Conservation (phyloP, 2,329 filamentous ascomycete genomes). For the Penicillium sclerotiorum region DNA sequence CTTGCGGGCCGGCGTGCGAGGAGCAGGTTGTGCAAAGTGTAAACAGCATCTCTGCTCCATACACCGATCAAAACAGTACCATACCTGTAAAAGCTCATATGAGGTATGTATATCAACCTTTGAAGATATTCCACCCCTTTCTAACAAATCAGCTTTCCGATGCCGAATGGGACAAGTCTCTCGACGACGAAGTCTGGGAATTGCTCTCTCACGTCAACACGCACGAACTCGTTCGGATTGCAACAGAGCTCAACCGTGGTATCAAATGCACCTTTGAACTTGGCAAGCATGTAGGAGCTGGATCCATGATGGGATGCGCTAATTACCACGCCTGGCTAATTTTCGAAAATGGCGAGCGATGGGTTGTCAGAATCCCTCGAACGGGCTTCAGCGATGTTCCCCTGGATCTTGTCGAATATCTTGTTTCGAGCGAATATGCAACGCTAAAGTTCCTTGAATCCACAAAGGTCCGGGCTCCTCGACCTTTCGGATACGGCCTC, state of each 20-base stretch:
- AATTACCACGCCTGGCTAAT: conserved; percentile 12
- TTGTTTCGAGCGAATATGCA: conserved; percentile 44
- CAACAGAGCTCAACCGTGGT: conserved; percentile 1
- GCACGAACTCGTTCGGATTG: conserved; percentile 5
- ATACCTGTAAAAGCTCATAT: background rate
- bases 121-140: background rate
- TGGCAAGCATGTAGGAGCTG: conserved; percentile 4
- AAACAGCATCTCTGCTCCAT: conserved; percentile 6
- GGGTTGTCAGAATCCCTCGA: conserved; percentile 42
- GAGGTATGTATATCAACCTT: background rate
- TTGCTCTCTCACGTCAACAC: conserved; percentile 10
- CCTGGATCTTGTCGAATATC: conserved; percentile 16
- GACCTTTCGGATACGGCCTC: conserved; percentile 39
- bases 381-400: conserved; percentile 37
- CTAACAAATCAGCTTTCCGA: background rate
- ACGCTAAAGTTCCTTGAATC: conserved; percentile 44
- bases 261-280: conserved; percentile 7
- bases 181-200: conserved; percentile 7
- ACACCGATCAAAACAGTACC: conserved; percentile 5
- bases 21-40: conserved; percentile 7
- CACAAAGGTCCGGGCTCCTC: conserved; percentile 39
- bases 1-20: conserved; percentile 4
- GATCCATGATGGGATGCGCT: conserved; percentile 8
- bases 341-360: conserved; percentile 44
- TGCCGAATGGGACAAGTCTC: conserved; percentile 2